Percentiles rank a stretch among this genome's conserved stretches.
phyloP scores from a whole-genome alignment of 2,329 filamentous ascomycete genomes.

The Xylaria sp. region DNA sequence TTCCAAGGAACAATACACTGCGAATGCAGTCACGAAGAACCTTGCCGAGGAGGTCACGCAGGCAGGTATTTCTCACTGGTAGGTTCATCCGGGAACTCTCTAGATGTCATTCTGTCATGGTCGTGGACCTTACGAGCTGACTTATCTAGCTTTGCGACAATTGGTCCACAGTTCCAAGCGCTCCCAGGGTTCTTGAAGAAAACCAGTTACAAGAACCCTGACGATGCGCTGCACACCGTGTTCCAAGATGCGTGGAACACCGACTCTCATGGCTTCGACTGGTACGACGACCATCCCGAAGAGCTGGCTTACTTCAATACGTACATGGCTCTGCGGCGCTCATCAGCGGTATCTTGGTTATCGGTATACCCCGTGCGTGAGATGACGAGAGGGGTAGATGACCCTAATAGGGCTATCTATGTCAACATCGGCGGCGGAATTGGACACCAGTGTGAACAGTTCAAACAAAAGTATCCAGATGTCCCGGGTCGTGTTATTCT shows the following conservation, averaged over 20 bases:
- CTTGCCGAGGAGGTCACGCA: not conserved
- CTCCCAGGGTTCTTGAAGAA: constrained; percentile 20
- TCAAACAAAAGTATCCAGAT: no score
- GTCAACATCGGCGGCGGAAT: no score
- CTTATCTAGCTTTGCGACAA: constrained; percentile 9
- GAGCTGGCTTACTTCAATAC: constrained; percentile 23
- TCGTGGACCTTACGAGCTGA: no score
- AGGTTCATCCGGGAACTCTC: no score
- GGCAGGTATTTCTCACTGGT: constrained; percentile 8
- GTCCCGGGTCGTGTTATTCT: no score
- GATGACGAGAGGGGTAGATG: no score
- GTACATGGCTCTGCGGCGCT: constrained; percentile 24
- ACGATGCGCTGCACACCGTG: constrained; percentile 16
- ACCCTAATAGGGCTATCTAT: no score
- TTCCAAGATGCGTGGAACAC: constrained; percentile 22
- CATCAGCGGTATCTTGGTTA: constrained; percentile 20
- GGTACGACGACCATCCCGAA: constrained; percentile 13
- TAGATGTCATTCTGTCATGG: no score
- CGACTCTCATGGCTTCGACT: constrained; percentile 7
- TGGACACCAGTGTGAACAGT: no score
- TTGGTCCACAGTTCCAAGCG: constrained; percentile 7
- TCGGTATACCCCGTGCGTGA: constrained; percentile 28
- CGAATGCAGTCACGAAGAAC: constrained; percentile 11
- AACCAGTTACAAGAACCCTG: constrained; percentile 20
- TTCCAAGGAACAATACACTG: not conserved